These are phyloP conservation scores for Aspergillus carlsbadensis DNA, from an alignment of 495 filamentous ascomycete species.

Conservation along the genomic window DNA sequence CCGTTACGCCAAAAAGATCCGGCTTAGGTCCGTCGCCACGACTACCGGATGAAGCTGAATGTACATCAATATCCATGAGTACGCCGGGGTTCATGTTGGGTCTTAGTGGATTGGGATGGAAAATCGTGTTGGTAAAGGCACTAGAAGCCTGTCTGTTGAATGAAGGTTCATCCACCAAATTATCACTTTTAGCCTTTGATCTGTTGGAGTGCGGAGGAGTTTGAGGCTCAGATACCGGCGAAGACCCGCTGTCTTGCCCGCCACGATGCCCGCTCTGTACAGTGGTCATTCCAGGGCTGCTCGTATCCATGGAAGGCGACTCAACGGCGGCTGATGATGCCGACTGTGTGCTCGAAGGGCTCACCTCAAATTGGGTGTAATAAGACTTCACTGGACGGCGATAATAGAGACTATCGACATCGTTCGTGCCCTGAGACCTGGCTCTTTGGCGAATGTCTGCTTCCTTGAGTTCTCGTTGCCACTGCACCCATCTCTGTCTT, in stretches of 20 bases:
- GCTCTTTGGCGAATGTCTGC: conserved; percentile 33
- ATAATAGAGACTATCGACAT: conserved; percentile 13
- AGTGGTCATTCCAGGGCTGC: background rate
- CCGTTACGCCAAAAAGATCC: background rate
- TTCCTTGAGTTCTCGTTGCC: conserved; percentile 70
- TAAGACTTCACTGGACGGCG: conserved; percentile 19
- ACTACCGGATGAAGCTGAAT: background rate
- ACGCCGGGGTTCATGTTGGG: background rate
- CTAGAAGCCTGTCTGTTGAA: background rate
- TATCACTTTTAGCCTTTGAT: background rate
- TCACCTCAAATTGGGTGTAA: conserved; percentile 16
- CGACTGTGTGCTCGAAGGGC: conserved; percentile 8
- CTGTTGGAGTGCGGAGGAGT: background rate
- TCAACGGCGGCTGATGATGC: conserved; percentile 2
- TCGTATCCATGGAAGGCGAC: background rate
- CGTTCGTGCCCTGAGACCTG: conserved; percentile 20
- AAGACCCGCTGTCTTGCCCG: background rate
- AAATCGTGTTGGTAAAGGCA: background rate
- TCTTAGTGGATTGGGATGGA: conserved; percentile 1
- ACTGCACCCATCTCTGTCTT: conserved; percentile 68
- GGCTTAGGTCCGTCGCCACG: background rate
- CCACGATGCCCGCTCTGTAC: background rate
- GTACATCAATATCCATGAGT: background rate
- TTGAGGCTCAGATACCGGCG: background rate
- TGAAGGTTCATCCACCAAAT: background rate